Conservation (phyloP, 192 early-diverging fungal genomes). For the Jimgerdemannia flammicorona region DNA sequence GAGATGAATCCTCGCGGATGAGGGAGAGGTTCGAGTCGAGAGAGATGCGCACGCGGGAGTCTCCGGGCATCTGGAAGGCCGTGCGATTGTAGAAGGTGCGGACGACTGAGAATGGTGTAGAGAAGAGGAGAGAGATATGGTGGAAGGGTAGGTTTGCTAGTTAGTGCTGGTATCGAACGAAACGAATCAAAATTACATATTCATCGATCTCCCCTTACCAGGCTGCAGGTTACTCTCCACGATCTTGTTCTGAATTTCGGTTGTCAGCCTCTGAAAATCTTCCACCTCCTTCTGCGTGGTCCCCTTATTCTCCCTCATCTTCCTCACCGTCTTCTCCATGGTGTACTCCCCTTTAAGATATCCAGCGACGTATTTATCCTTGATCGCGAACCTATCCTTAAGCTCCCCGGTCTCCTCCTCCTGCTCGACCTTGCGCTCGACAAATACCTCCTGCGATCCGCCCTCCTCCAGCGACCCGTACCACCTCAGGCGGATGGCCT, state of each 20-base stretch:
- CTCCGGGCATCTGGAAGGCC: slow-evolving; percentile 97
- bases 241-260: slow-evolving; percentile 62
- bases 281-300: slow-evolving; percentile 74
- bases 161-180: slow-evolving; percentile 14
- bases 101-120: slow-evolving; percentile 44
- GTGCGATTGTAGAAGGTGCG: slow-evolving; percentile 96
- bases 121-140: not conserved
- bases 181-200: not conserved
- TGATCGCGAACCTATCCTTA: slow-evolving; percentile 88
- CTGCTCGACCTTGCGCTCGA: slow-evolving; percentile 35
- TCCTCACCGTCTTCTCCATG: slow-evolving; percentile 68
- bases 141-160: too few relatives aligned
- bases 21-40: slow-evolving; percentile 94
- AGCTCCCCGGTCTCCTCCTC: slow-evolving; percentile 82
- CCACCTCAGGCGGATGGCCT: slow-evolving; percentile 91
- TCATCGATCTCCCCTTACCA: slow-evolving; percentile 8
- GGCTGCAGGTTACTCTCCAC: slow-evolving; percentile 61
- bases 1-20: slow-evolving; percentile 88
- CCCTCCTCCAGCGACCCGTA: slow-evolving; percentile 63
- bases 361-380: slow-evolving; percentile 84
- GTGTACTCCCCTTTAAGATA: slow-evolving; percentile 75
- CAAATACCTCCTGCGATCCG: slow-evolving; percentile 18
- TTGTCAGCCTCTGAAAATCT: slow-evolving; percentile 64
- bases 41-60: slow-evolving; percentile 88
- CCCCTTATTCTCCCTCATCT: slow-evolving; percentile 66